These are phyloP conservation scores for Camellia lanceoleosa DNA, from an alignment of 148 eudicot genomes.

Conservation along the genomic window DNA sequence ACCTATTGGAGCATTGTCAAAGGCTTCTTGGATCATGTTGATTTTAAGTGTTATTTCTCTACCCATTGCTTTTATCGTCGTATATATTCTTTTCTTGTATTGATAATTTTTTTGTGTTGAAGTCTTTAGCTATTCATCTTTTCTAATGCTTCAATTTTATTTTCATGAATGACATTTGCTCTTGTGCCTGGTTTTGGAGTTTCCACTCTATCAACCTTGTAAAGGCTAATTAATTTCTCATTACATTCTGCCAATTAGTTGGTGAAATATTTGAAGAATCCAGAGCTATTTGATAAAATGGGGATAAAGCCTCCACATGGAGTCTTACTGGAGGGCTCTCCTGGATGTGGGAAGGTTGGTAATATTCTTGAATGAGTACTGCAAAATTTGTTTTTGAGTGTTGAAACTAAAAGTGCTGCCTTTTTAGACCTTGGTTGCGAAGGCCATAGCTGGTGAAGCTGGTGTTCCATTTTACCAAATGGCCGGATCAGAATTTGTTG, in stretches of 20 bases:
- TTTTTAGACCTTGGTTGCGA: conserved; percentile 87
- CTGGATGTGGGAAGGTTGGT: conserved; percentile 94
- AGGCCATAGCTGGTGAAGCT: conserved; percentile 98
- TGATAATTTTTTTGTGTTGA: neutral
- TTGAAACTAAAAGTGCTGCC: neutral
- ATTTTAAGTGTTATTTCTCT: neutral
- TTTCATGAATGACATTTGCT: neutral
- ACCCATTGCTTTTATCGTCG: neutral
- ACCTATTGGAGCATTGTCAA: too few species aligned
- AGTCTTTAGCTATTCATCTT: neutral
- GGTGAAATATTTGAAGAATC: conserved; percentile 89
- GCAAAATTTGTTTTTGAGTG: neutral
- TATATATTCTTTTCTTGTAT: neutral
- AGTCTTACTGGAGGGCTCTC: conserved; percentile 91
- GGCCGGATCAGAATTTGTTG: conserved; percentile 98
- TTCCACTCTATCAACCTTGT: neutral
- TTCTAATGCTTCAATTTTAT: conserved; percentile 1
- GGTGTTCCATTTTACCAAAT: conserved; percentile 97
- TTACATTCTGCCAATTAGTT: conserved; percentile 37
- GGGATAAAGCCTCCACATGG: conserved; percentile 98
- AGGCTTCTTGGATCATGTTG: neutral
- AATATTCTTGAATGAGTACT: neutral
- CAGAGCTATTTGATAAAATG: conserved; percentile 79
- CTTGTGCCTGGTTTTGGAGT: neutral
- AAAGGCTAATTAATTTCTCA: conserved; percentile 11